phyloP scores from a whole-genome alignment of 352 stramenopile species.

The Chrysophaeum taylorii region DNA sequence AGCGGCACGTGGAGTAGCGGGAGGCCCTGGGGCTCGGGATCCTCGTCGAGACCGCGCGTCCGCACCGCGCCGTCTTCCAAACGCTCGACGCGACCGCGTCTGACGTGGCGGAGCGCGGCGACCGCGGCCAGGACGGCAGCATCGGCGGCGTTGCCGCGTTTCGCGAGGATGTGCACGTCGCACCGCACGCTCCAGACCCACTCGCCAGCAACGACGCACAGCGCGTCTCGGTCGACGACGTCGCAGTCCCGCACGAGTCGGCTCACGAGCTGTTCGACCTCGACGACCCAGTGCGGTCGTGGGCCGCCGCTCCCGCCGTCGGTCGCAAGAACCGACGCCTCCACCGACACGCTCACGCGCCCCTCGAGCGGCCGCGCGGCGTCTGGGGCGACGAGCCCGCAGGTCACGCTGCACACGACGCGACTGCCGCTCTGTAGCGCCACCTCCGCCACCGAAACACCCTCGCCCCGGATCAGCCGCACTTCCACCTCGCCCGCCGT shows the following conservation, averaged over 20 bases:
- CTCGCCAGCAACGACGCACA: conserved; percentile 76
- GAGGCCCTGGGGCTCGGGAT: conserved; percentile 71
- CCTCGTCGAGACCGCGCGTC: conserved; percentile 61
- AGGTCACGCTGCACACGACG: no score
- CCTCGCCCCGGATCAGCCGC: not conserved
- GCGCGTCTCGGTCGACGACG: conserved; percentile 81
- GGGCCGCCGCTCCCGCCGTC: no score
- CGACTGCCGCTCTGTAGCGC: no score
- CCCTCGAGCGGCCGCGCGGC: not conserved
- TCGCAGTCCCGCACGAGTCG: conserved; percentile 73
- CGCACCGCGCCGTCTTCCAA: conserved; percentile 40
- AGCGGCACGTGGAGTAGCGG: conserved; percentile 89
- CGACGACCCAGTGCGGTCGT: not conserved
- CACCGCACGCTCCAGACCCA: conserved; percentile 84
- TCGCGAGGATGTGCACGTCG: conserved; percentile 75
- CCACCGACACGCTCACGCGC: not conserved
- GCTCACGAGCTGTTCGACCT: conserved; percentile 59
- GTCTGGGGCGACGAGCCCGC: not conserved
- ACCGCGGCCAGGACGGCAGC: conserved; percentile 77
- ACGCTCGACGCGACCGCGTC: conserved; percentile 68
- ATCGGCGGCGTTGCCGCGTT: conserved; percentile 76
- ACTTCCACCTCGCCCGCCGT: not conserved
- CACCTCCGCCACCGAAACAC: not conserved
- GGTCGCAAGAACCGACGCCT: not conserved
- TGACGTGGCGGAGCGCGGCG: conserved; percentile 80